These are phyloP conservation scores for Didymella lethalis DNA, from an alignment of 2,329 filamentous ascomycete species.

Conservation along the genomic window DNA sequence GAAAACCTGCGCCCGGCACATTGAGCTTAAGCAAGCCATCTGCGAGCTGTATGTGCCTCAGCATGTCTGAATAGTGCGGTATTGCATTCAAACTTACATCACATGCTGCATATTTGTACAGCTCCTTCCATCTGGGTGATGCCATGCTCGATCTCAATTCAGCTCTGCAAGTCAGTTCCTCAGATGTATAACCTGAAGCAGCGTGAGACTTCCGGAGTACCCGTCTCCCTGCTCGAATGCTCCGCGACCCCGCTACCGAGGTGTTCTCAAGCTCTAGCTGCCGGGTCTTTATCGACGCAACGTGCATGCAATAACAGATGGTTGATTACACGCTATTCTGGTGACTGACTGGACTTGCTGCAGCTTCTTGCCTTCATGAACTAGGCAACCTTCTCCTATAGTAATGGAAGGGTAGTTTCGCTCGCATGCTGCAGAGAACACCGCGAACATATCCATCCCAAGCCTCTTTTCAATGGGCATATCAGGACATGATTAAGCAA, in stretches of 20 bases:
- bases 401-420: background rate
- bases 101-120: constrained; percentile 47
- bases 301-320: background rate
- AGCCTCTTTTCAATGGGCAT: background rate
- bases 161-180: background rate
- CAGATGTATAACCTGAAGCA: background rate
- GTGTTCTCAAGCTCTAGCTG: constrained; percentile 6
- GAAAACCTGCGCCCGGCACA: constrained; percentile 70
- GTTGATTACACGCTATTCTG: background rate
- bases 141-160: constrained; percentile 26
- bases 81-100: constrained; percentile 34
- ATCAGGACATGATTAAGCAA: background rate
- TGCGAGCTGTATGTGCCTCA: constrained; percentile 53
- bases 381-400: background rate
- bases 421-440: background rate
- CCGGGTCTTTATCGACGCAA: background rate
- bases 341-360: background rate
- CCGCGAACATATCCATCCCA: background rate
- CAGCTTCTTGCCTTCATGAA: background rate
- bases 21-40: constrained; percentile 76
- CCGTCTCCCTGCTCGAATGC: constrained; percentile 1
- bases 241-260: constrained; percentile 33
- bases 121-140: constrained; percentile 39
- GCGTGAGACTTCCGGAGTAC: constrained; percentile 1
- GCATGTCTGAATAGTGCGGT: constrained; percentile 1